Evolutionary conservation across 768 basidiomycete species (phyloP), one percentile per base, ranked within the genome.

Genomic region (Rhodotorula diobovata): DNA sequence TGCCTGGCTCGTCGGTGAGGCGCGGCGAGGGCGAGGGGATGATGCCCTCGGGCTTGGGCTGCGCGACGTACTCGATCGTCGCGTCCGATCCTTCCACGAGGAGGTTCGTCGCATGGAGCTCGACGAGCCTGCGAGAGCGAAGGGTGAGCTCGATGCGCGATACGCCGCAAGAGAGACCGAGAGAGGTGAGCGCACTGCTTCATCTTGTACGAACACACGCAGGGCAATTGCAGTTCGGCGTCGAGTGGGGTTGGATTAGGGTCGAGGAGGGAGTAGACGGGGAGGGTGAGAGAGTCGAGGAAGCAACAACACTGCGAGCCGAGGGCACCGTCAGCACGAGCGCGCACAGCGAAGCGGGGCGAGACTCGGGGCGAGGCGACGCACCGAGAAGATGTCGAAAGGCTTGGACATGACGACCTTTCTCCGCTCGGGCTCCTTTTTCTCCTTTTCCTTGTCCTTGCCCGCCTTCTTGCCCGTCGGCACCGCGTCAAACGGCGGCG

Each of bases 281-380:
- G 73, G 35, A 75, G 60, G 8, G 73, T 71, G 46, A 75, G 67
- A 1, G 67, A 68, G 39, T 75, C 73, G 61, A 75, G 58, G 64
- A 75, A 75, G 64, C 73, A 75, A 58, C 70, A 75, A 53, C 73
- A 75, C 73, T 71, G 63, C 32, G 39, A 15, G 34, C 15, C 3
- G 28, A 32, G 28, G 9, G 9, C 41, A 18, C 34, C n/a, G 35
- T 37, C 3, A 51, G n/a, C 32, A 5, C 14, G 41, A n/a, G 41
- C 12, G 25, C n/a, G 11, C n/a, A n/a, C n/a, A 11, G 30, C 2
- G 11, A 16, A 21, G 25, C 2, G 43, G 11, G 16, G 34, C 39
- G 9, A 14, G 39, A 39, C 14, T 39, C 8, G 15, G 18, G 46
- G 4, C 30, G 30, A 30, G 28, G 23, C 7, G 43, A 56, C 72